Evolutionary conservation across 2,329 filamentous ascomycete genomes (phyloP).

Genomic region (Esteya vermicola): DNA sequence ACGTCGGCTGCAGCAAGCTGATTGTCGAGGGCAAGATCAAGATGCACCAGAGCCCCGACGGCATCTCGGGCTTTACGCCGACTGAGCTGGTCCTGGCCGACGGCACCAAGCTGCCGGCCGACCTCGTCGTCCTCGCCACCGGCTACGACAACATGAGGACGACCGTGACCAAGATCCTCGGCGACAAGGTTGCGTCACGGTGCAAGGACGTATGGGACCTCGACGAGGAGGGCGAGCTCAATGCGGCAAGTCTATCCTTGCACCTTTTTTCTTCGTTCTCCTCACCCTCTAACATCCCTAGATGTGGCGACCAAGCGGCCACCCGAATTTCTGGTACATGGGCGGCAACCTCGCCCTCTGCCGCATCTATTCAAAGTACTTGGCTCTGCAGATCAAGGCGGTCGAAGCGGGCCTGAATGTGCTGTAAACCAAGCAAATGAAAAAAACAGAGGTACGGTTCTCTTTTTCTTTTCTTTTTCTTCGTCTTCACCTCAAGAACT

Average conservation of each 20-base stretch:
- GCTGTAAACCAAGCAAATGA: too few relatives aligned
- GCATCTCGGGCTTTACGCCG: slow-evolving; percentile 28
- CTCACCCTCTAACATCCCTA: too few relatives aligned
- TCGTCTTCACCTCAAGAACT: too few relatives aligned
- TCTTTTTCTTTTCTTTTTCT: too few relatives aligned
- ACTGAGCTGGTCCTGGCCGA: slow-evolving; percentile 29
- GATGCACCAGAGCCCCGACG: slow-evolving; percentile 34
- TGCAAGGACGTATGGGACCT: slow-evolving; percentile 48
- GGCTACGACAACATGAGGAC: slow-evolving; percentile 53
- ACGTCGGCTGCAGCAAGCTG: slow-evolving; percentile 37
- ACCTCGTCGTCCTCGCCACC: slow-evolving; percentile 42
- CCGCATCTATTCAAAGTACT: slow-evolving; percentile 39
- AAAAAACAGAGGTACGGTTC: too few relatives aligned
- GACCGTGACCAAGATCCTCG: slow-evolving; percentile 44
- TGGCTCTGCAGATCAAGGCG: slow-evolving; percentile 40
- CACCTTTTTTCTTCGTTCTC: too few relatives aligned
- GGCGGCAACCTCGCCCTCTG: slow-evolving; percentile 50
- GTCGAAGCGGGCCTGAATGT: too few relatives aligned
- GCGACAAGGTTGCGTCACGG: slow-evolving; percentile 42
- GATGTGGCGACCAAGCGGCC: slow-evolving; percentile 47
- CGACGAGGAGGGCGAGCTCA: slow-evolving; percentile 39
- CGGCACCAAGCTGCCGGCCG: slow-evolving; percentile 34
- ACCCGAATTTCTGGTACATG: slow-evolving; percentile 52
- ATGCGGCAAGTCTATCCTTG: too few relatives aligned
- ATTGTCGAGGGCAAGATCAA: slow-evolving; percentile 43